Evolutionary conservation across 2,329 filamentous ascomycete species (phyloP), one percentile per base, ranked within the genome.

Genomic region (Colletotrichum limetticola): DNA sequence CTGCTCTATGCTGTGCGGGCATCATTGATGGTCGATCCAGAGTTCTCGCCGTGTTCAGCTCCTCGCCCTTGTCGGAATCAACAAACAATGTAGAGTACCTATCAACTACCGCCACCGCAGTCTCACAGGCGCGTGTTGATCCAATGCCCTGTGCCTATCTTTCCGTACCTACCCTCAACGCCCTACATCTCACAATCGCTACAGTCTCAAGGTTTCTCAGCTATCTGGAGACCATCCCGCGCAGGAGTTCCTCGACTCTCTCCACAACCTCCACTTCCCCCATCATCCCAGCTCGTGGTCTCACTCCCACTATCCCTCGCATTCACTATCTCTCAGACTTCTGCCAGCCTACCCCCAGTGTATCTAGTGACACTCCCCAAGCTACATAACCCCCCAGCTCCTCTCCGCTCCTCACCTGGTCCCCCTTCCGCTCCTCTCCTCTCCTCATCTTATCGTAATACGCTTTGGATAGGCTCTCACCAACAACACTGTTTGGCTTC

Each of bases 321-420:
- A 19, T 3, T 49, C 42, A 49, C 42, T 49, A 49, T 49, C 42
- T 49, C 42, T n/a, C 8, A 49, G 16, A n/a, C 42, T 49, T 19
- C 35, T 61, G 30, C 32, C 32, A 35, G 32, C 53, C 49, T 46
- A 32, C 35, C 60, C 49, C 52, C 42, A 35, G 57, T 46, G 11
- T 58, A 37, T 62, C 61, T 66, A 71, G 66, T 58, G 56, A 66
- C 61, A 58, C 58, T 64, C 35, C 26, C 30, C 60, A n/a, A 37
- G 46, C 58, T 74, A 74, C 72, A 74, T 74, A 74, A 72, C 12
- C 64, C 58, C 68, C 72, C 46, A 30, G 30, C 65, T 71, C 37
- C 37, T 74, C 68, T 60, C 70, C 68, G 35, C 56, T 55, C 37
- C 52, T 53, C 16, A 26, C 8, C 9, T 60, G 69, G 19, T 11